Conservation (phyloP, 2,329 filamentous ascomycete genomes). For the Paraphoma chrysanthemicola region DNA sequence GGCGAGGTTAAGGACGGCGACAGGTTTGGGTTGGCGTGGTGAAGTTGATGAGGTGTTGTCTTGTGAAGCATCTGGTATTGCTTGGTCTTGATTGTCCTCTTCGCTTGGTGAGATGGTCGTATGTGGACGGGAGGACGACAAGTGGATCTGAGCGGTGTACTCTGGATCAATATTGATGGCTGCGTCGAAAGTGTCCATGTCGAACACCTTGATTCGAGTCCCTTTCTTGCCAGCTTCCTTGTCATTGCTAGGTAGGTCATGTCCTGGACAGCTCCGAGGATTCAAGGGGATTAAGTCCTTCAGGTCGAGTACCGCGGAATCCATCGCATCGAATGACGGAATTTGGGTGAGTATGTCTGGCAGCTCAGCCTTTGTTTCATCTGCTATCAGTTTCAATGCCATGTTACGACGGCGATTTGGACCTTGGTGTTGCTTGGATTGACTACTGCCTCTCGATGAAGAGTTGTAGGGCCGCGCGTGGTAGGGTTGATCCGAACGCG, state of each 20-base stretch:
- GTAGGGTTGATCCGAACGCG: constrained; percentile 17
- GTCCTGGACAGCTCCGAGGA: constrained; percentile 29
- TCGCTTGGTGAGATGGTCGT: neutral
- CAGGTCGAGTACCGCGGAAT: constrained; percentile 25
- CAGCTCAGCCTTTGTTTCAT: constrained; percentile 33
- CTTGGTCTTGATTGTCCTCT: neutral
- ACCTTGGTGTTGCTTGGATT: constrained; percentile 14
- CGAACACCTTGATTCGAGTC: constrained; percentile 37
- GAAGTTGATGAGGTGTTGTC: neutral
- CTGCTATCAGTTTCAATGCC: constrained; percentile 30
- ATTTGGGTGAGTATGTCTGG: constrained; percentile 27
- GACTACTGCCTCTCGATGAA: neutral
- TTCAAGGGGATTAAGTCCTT: constrained; percentile 22
- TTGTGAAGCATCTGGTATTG: constrained; percentile 1
- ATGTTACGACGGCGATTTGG: constrained; percentile 28
- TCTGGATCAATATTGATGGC: constrained; percentile 34
- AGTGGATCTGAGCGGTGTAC: constrained; percentile 18
- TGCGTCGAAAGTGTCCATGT: constrained; percentile 44
- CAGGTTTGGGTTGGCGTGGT: constrained; percentile 35
- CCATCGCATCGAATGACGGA: constrained; percentile 21
- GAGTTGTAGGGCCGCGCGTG: constrained; percentile 9
- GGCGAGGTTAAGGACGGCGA: constrained; percentile 73
- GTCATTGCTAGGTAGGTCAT: constrained; percentile 18
- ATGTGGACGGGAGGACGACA: neutral
- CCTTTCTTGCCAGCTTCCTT: constrained; percentile 23